A percentile compares a stretch with the other conserved stretches of the same genome.
Conservation (phyloP, 139 green algal species). For the Protoeuglena noctilucae region DNA sequence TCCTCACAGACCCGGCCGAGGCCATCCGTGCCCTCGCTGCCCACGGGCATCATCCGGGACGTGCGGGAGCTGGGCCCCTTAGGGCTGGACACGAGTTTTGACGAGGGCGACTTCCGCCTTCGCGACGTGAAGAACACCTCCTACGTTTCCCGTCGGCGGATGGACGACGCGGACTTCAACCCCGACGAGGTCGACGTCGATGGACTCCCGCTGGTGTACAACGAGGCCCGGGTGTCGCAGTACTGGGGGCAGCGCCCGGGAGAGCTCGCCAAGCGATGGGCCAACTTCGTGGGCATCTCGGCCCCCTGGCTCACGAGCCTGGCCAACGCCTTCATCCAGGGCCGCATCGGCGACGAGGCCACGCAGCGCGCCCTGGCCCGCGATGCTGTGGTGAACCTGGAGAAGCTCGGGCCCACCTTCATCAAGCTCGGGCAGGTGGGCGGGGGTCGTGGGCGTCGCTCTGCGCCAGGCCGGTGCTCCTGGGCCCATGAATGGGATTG, state of each 20-base stretch:
- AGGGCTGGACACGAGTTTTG: too few relatives aligned
- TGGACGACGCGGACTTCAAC: slow-evolving; percentile 45
- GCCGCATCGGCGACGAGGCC: slow-evolving; percentile 29
- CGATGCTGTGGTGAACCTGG: slow-evolving; percentile 53
- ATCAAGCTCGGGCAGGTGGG: slow-evolving; percentile 36
- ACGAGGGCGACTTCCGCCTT: slow-evolving; percentile 8
- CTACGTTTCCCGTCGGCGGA: slow-evolving; percentile 43
- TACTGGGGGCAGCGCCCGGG: slow-evolving; percentile 51
- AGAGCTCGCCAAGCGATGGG: slow-evolving; percentile 45
- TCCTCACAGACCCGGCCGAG: too few relatives aligned
- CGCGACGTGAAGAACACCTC: slow-evolving; percentile 25
- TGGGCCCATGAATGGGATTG: slow-evolving; percentile 14
- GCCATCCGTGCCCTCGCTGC: too few relatives aligned
- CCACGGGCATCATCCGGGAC: too few relatives aligned
- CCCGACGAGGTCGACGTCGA: slow-evolving; percentile 49
- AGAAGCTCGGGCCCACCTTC: slow-evolving; percentile 11
- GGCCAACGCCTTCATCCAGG: slow-evolving; percentile 40
- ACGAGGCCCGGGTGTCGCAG: slow-evolving; percentile 39
- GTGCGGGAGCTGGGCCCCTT: too few relatives aligned
- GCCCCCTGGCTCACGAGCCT: slow-evolving; percentile 54
- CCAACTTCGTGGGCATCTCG: slow-evolving; percentile 37
- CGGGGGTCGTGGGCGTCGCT: slow-evolving; percentile 5
- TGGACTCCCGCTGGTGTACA: slow-evolving; percentile 54
- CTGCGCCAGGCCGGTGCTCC: slow-evolving; percentile 16
- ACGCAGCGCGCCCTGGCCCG: slow-evolving; percentile 31